These are phyloP conservation scores for Nothophoma quercina DNA, from an alignment of 2,329 filamentous ascomycete species.

Conservation along the genomic window DNA sequence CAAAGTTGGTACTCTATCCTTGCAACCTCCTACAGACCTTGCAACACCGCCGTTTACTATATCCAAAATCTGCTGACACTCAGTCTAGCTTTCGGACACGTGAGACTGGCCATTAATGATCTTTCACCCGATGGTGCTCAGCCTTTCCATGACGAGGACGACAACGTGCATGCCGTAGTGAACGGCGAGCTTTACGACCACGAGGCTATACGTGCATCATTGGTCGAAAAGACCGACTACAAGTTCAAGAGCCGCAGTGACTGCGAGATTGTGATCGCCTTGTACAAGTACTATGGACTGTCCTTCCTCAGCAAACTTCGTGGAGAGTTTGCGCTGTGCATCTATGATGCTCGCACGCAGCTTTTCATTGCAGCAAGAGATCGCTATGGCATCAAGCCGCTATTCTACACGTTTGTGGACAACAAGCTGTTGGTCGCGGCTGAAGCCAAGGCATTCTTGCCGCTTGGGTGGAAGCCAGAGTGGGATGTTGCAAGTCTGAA, in stretches of 20 bases:
- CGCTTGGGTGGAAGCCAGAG: slow-evolving; percentile 59
- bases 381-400: slow-evolving; percentile 64
- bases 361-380: slow-evolving; percentile 60
- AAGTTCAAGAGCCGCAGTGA: slow-evolving; percentile 58
- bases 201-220: slow-evolving; percentile 52
- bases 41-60: not conserved
- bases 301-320: slow-evolving; percentile 57
- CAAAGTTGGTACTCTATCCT: slow-evolving; percentile 48
- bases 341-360: slow-evolving; percentile 55
- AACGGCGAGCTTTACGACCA: slow-evolving; percentile 67
- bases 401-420: slow-evolving; percentile 58
- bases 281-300: slow-evolving; percentile 55
- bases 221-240: slow-evolving; percentile 46
- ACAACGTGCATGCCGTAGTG: slow-evolving; percentile 61
- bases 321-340: slow-evolving; percentile 62
- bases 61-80: slow-evolving; percentile 5
- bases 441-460: slow-evolving; percentile 62
- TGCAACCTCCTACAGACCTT: not conserved
- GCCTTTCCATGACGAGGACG: slow-evolving; percentile 28
- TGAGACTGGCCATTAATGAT: slow-evolving; percentile 34
- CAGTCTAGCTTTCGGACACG: slow-evolving; percentile 28
- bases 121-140: slow-evolving; percentile 27
- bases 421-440: slow-evolving; percentile 57
- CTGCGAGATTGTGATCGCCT: slow-evolving; percentile 61
- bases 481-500: slow-evolving; percentile 60